Evolutionary conservation across 805 yeast species (phyloP), one percentile per base, ranked within the genome.

Genomic region (Myxozyma nipponensis): DNA sequence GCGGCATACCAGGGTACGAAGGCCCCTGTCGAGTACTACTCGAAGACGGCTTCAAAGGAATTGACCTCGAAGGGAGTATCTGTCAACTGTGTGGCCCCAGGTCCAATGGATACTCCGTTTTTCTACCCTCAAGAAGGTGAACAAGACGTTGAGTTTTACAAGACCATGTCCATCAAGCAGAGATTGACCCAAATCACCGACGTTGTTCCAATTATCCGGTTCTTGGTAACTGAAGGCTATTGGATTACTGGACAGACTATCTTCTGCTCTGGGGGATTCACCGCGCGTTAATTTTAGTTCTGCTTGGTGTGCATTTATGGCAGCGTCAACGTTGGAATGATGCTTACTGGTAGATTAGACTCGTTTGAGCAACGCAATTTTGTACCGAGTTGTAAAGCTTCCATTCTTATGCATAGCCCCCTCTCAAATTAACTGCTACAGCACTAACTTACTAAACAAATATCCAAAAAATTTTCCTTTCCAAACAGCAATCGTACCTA

Each of bases 211-310:
- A 77, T 80, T 47, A 64, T 82, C 50, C 67, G 76, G 55, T 79
- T 82, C 64, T 70, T 82, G 64, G 83, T 73, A 32, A 75, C 82
- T 45, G 83, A 80, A 55, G 86, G 86, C 51, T 73, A 72, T 60
- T 82, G 86, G 86, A 76, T 82, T 63, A 80, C 80, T 42, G 87
- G 87, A 45, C 88, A 82, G 67, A 81, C 84, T 57, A 69, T 82
- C 47, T 82, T 72, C n/a, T n/a, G n/a, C n/a, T n/a, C n/a, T n/a
- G n/a, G n/a, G n/a, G n/a, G n/a, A n/a, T n/a, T n/a, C n/a, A n/a
- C n/a, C n/a, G n/a, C n/a, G n/a, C n/a, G n/a, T n/a, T n/a, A n/a
- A n/a, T n/a, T n/a, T n/a, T n/a, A n/a, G n/a, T n/a, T n/a, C n/a
- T n/a, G n/a, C n/a, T n/a, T n/a, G n/a, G n/a, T n/a, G n/a, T n/a